Percentiles rank a stretch among this genome's conserved stretches.
These are phyloP conservation scores for Tilletia horrida DNA, from an alignment of 1,284 basidiomycete genomes.

Conservation along the genomic window DNA sequence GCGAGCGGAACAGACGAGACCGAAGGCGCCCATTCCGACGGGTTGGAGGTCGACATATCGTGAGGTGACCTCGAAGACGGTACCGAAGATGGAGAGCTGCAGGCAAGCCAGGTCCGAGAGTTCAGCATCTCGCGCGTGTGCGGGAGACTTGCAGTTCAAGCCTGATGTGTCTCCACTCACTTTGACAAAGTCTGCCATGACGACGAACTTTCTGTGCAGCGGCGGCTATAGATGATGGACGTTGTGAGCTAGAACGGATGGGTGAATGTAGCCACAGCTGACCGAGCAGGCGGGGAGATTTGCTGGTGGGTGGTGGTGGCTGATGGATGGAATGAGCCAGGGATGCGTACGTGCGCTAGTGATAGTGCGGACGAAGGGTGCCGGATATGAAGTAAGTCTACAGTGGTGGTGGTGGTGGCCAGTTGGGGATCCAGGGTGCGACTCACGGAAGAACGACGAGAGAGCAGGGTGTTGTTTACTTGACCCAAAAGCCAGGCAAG, in stretches of 20 bases:
- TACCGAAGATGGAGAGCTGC: slow-evolving; percentile 93
- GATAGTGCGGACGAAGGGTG: too few species aligned
- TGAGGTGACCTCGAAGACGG: slow-evolving; percentile 74
- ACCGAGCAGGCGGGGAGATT: too few species aligned
- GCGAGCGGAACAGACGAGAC: slow-evolving; percentile 73
- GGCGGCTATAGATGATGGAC: neutral
- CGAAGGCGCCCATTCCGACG: slow-evolving; percentile 88
- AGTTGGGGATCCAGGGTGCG: too few species aligned
- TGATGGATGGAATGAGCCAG: too few species aligned
- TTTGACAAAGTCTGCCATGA: slow-evolving; percentile 71
- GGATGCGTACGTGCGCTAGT: too few species aligned
- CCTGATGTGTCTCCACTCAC: neutral
- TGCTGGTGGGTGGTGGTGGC: neutral
- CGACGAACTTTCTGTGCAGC: slow-evolving; percentile 16
- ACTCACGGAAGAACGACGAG: too few species aligned
- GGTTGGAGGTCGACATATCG: slow-evolving; percentile 99
- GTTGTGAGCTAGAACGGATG: neutral
- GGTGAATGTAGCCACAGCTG: too few species aligned
- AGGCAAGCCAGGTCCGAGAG: neutral
- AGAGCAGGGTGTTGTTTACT: too few species aligned
- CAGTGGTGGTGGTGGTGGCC: too few species aligned
- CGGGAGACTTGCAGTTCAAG: neutral
- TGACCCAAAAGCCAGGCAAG: too few species aligned
- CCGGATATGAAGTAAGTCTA: too few species aligned
- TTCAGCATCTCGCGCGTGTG: slow-evolving; percentile 1